phyloP scores from a whole-genome alignment of 495 filamentous ascomycete genomes.

The Lasiosphaeris hirsuta region DNA sequence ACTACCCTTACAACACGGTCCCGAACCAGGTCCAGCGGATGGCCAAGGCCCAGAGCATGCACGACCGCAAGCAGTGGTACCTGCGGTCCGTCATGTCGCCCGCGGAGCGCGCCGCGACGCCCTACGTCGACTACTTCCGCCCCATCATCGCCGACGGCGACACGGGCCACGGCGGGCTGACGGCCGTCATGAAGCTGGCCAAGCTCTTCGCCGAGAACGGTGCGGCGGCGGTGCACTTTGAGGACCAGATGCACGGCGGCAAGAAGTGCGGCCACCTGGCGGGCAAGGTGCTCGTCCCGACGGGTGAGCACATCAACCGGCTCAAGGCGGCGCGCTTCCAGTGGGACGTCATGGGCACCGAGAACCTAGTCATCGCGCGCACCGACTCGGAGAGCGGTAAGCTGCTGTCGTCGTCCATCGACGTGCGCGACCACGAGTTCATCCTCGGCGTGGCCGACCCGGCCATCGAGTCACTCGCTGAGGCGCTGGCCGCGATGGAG shows the following conservation, averaged over 20 bases:
- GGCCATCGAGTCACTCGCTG: conserved; percentile 70
- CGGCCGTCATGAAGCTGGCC: conserved; percentile 90
- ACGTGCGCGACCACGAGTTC: conserved; percentile 93
- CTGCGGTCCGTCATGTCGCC: conserved; percentile 69
- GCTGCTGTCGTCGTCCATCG: conserved; percentile 83
- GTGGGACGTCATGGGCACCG: conserved; percentile 95
- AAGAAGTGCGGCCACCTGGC: conserved; percentile 99
- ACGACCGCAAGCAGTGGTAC: conserved; percentile 95
- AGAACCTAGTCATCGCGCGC: conserved; percentile 90
- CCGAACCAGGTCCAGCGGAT: conserved; percentile 96
- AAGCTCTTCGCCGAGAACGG: conserved; percentile 99
- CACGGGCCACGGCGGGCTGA: conserved; percentile 88
- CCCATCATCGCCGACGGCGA: conserved; percentile 98
- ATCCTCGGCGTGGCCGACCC: conserved; percentile 80
- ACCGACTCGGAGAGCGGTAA: conserved; percentile 94
- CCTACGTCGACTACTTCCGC: conserved; percentile 86
- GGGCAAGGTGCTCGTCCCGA: conserved; percentile 91
- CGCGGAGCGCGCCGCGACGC: conserved; percentile 65
- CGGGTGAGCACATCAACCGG: conserved; percentile 93
- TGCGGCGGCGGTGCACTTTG: conserved; percentile 93
- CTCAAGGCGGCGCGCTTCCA: conserved; percentile 90
- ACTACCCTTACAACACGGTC: conserved; percentile 98
- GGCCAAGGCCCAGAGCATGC: conserved; percentile 93
- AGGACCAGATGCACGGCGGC: conserved; percentile 94
- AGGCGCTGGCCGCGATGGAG: conserved; percentile 90